Conservation (phyloP, 208 protist species). For the Tritrichomonas foetus region DNA sequence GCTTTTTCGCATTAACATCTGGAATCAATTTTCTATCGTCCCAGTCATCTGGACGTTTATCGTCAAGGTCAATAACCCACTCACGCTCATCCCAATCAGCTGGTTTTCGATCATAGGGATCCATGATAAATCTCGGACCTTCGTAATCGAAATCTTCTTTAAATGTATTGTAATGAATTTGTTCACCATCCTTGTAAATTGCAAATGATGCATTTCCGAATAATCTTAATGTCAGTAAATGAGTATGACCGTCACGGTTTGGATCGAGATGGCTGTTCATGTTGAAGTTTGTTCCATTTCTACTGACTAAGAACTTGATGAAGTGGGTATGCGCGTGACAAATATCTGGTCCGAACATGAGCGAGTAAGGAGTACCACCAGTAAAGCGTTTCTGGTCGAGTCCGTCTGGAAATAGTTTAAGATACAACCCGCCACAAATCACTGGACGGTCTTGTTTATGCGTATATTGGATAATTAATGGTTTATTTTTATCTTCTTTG, state of each 20-base stretch:
- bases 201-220: neutral
- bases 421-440: constrained; percentile 2
- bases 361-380: constrained; percentile 15
- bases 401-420: constrained; percentile 27
- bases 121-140: constrained; percentile 33
- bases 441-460: neutral
- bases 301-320: neutral
- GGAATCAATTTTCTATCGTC: neutral
- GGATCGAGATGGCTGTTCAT: neutral
- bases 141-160: constrained; percentile 34
- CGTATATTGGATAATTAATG: constrained; percentile 39
- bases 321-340: neutral
- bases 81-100: constrained; percentile 27
- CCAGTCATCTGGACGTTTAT: neutral
- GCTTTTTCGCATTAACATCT: neutral
- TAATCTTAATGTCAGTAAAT: neutral
- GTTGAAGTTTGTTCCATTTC: constrained; percentile 30
- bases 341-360: constrained; percentile 25
- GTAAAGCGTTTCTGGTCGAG: constrained; percentile 18
- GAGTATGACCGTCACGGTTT: constrained; percentile 17
- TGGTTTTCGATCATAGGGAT: constrained; percentile 36
- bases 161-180: neutral
- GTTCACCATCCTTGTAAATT: neutral
- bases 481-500: neutral
- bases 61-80: neutral